Conservation (phyloP, 2,329 filamentous ascomycete species). For the Seiridium cupressi region DNA sequence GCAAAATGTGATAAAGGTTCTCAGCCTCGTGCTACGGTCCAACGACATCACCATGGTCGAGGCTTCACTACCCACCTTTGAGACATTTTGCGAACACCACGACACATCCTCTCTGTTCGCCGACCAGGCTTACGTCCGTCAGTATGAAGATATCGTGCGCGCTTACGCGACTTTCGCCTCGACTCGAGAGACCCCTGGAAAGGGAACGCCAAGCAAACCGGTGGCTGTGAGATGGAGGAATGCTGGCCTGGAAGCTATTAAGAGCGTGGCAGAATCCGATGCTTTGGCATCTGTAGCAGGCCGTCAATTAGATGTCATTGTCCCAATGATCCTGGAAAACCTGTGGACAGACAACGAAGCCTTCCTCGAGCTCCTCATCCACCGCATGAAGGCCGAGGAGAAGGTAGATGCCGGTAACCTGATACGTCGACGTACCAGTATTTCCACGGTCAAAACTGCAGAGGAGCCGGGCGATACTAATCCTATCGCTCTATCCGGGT, state of each 20-base stretch:
- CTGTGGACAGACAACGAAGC: constrained; percentile 73
- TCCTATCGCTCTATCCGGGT: constrained; percentile 71
- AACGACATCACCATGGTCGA: constrained; percentile 91
- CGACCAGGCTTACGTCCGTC: constrained; percentile 77
- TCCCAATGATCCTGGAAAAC: constrained; percentile 86
- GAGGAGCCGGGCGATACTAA: constrained; percentile 65
- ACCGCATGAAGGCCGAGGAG: constrained; percentile 66
- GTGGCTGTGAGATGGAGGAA: constrained; percentile 77
- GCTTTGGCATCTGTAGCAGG: constrained; percentile 72
- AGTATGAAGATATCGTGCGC: constrained; percentile 79
- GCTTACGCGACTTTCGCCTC: constrained; percentile 80
- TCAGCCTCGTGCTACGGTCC: constrained; percentile 79
- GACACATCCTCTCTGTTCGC: constrained; percentile 82
- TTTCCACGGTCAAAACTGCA: constrained; percentile 72
- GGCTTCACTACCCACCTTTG: constrained; percentile 81
- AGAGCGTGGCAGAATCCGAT: constrained; percentile 77
- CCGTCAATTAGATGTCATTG: constrained; percentile 72
- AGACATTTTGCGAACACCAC: constrained; percentile 84
- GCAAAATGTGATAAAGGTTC: constrained; percentile 77
- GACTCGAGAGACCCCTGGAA: constrained; percentile 51
- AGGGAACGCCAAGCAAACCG: constrained; percentile 63
- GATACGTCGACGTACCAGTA: constrained; percentile 69
- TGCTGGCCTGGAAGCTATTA: constrained; percentile 74
- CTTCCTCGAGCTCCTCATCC: constrained; percentile 66
- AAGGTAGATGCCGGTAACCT: constrained; percentile 64